These are phyloP conservation scores for Solanum okadae DNA, from an alignment of 257 asterid genomes.

Conservation along the genomic window DNA sequence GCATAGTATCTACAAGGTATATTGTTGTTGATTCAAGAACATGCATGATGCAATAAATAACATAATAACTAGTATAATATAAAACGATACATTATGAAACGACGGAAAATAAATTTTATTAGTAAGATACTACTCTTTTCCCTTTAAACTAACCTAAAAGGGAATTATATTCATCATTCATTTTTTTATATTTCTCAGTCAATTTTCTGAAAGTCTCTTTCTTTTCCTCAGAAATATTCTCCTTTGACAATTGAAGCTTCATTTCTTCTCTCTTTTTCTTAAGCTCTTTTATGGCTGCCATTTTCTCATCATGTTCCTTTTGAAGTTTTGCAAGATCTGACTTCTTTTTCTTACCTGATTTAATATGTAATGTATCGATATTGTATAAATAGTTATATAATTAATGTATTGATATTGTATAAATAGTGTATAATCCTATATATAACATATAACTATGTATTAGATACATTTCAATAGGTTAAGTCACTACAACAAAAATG, in stretches of 20 bases:
- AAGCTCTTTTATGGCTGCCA: neutral
- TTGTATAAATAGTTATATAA: too few species aligned
- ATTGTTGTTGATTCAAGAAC: neutral
- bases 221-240: neutral
- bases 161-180: neutral
- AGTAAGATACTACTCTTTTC: neutral
- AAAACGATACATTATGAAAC: neutral
- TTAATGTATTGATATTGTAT: neutral
- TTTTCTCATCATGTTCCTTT: neutral
- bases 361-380: neutral
- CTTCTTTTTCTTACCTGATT: neutral
- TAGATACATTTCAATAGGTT: neutral
- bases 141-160: neutral
- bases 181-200: neutral
- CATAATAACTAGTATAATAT: neutral
- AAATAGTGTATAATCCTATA: neutral
- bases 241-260: neutral
- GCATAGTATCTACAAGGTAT: neutral
- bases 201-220: neutral
- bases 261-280: neutral
- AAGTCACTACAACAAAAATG: too few species aligned
- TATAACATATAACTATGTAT: neutral
- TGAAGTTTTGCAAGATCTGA: constrained; percentile 1
- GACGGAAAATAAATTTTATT: neutral
- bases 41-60: neutral